Percentiles rank a stretch among this genome's conserved stretches.
These are phyloP conservation scores for Cercophora newfieldiana DNA, from an alignment of 495 filamentous ascomycete species.

Conservation along the genomic window DNA sequence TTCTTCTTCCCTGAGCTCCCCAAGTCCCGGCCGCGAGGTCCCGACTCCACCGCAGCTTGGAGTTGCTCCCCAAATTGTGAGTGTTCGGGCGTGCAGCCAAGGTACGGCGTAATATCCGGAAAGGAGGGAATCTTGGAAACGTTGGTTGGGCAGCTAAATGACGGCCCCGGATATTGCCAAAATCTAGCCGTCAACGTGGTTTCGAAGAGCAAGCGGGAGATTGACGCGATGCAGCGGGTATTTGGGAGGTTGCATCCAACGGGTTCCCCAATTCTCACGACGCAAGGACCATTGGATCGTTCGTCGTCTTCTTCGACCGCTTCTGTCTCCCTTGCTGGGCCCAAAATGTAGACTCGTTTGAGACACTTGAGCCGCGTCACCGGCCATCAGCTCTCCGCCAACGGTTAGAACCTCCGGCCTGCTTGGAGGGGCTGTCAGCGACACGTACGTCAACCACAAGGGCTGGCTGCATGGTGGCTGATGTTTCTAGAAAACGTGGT, in stretches of 20 bases:
- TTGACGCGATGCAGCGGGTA: conserved; percentile 21
- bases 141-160: conserved; percentile 1
- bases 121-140: conserved; percentile 11
- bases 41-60: not conserved
- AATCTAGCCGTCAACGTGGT: not conserved
- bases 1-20: not conserved
- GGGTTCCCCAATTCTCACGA: not conserved
- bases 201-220: conserved; percentile 14
- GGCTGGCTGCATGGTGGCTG: not conserved
- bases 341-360: not conserved
- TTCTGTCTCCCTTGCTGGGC: not conserved
- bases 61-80: not conserved
- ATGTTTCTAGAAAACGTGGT: not conserved
- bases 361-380: conserved; percentile 21
- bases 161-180: conserved; percentile 9
- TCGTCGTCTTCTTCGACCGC: not conserved
- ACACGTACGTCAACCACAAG: not conserved
- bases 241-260: conserved; percentile 2
- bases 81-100: conserved; percentile 11
- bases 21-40: not conserved
- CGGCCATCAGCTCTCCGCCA: conserved; percentile 6
- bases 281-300: not conserved
- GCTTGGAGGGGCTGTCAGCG: not conserved
- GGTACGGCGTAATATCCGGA: conserved; percentile 21
- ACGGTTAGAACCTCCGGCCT: not conserved